Conservation (phyloP, 2,329 filamentous ascomycete species). For the Colletotrichum noveboracense region DNA sequence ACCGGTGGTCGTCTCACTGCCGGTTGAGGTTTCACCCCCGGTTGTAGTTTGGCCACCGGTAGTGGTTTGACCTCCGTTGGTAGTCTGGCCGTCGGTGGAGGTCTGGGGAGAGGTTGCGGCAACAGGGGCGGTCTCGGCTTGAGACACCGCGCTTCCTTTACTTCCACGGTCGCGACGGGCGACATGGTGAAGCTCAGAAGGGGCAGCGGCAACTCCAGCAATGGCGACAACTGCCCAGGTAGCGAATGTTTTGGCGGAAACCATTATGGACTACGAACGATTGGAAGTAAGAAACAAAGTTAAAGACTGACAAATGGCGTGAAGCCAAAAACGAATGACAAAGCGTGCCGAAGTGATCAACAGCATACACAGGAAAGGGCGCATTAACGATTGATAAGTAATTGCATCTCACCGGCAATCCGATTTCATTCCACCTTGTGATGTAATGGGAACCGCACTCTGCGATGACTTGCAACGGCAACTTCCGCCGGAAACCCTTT, state of each 20-base stretch:
- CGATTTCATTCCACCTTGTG: not conserved
- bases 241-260: not conserved
- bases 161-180: not conserved
- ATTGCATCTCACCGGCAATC: not conserved
- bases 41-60: not conserved
- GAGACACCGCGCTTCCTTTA: not conserved
- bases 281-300: not conserved
- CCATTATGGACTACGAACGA: not conserved
- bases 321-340: not conserved
- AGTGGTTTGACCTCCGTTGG: not conserved
- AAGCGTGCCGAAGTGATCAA: not conserved
- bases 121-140: not conserved
- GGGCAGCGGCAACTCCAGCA: not conserved
- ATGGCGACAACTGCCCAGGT: not conserved
- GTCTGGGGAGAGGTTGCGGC: not conserved
- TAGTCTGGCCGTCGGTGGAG: not conserved
- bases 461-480: not conserved
- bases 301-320: not conserved
- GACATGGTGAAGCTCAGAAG: not conserved
- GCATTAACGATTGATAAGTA: not conserved
- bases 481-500: not conserved
- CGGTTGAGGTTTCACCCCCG: not conserved
- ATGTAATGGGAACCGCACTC: not conserved
- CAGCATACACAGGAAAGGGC: not conserved
- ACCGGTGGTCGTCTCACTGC: not conserved